These are phyloP conservation scores for Verbascum thapsus DNA, from an alignment of 257 asterid genomes.

Conservation along the genomic window DNA sequence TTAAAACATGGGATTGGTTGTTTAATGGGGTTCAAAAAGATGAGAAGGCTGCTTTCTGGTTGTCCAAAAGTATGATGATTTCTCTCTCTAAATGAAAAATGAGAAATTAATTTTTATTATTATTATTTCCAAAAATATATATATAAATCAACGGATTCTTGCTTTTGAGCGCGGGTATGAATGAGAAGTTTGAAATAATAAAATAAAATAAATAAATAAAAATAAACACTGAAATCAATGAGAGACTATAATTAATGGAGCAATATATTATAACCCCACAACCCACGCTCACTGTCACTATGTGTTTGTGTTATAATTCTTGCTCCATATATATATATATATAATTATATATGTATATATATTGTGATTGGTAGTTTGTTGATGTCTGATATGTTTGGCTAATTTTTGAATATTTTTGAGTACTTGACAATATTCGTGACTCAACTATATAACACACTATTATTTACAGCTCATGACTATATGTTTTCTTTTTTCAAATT, in stretches of 20 bases:
- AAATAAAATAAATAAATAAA: constrained; percentile 32
- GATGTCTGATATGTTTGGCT: constrained; percentile 1
- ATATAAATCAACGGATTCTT: constrained; percentile 72
- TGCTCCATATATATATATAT: neutral
- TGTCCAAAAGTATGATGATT: constrained; percentile 36
- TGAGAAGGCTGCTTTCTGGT: constrained; percentile 47
- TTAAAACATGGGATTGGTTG: constrained; percentile 40
- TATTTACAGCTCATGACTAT: constrained; percentile 2
- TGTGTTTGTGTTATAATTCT: constrained; percentile 9
- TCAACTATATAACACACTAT: constrained; percentile 45
- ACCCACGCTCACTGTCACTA: constrained; percentile 50
- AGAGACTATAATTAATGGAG: constrained; percentile 68
- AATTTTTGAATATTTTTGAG: constrained; percentile 32
- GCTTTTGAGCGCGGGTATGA: constrained; percentile 83
- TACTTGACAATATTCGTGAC: constrained; percentile 66
- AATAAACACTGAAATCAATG: constrained; percentile 90
- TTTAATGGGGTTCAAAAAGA: constrained; percentile 41
- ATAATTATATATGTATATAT: too few relatives aligned
- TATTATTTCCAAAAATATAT: constrained; percentile 19
- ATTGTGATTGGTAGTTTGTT: too few relatives aligned
- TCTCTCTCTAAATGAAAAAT: constrained; percentile 29
- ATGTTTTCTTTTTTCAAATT: constrained; percentile 9
- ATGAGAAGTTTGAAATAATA: constrained; percentile 61
- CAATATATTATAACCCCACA: too few relatives aligned
- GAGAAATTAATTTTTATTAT: too few relatives aligned